These are phyloP conservation scores for Gentiana macrophylla DNA, from an alignment of 257 asterid species.

Conservation along the genomic window DNA sequence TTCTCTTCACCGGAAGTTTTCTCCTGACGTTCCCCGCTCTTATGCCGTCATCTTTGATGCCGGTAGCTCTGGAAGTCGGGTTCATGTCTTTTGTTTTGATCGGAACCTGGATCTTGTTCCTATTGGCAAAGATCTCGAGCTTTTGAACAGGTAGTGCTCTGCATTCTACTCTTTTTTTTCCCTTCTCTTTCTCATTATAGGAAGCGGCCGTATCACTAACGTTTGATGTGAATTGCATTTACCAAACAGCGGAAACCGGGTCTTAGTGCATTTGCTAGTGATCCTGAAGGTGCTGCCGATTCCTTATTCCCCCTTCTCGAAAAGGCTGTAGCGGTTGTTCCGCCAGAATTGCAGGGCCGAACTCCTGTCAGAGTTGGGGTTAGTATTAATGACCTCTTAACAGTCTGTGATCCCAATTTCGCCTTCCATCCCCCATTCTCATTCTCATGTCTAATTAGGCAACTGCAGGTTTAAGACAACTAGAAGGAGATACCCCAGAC, in stretches of 20 bases:
- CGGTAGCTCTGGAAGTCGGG: conserved; percentile 91
- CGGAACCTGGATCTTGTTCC: conserved; percentile 64
- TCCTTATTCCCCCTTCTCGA: conserved; percentile 35
- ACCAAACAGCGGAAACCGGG: conserved; percentile 45
- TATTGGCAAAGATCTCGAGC: conserved; percentile 70
- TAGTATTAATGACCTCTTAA: conserved; percentile 5
- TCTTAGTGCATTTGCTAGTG: conserved; percentile 43
- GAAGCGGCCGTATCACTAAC: too few relatives aligned
- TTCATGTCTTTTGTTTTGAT: conserved; percentile 73
- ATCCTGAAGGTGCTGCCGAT: conserved; percentile 49
- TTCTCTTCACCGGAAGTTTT: conserved; percentile 22
- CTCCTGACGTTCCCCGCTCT: conserved; percentile 5
- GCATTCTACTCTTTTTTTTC: too few relatives aligned
- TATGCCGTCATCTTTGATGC: conserved; percentile 90
- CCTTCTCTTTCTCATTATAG: too few relatives aligned
- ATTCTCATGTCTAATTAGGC: conserved; percentile 33
- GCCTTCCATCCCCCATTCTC: not conserved
- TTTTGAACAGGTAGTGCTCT: conserved; percentile 40
- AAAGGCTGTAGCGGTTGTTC: conserved; percentile 45
- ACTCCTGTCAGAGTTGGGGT: conserved; percentile 80
- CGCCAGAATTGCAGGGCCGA: conserved; percentile 19
- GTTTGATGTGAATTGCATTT: conserved; percentile 1
- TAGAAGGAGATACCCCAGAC: conserved; percentile 47
- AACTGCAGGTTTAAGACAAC: conserved; percentile 67
- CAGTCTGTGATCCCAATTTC: not conserved